phyloP scores from a whole-genome alignment of 495 filamentous ascomycete genomes.

The Friedmanniomyces simplex region DNA sequence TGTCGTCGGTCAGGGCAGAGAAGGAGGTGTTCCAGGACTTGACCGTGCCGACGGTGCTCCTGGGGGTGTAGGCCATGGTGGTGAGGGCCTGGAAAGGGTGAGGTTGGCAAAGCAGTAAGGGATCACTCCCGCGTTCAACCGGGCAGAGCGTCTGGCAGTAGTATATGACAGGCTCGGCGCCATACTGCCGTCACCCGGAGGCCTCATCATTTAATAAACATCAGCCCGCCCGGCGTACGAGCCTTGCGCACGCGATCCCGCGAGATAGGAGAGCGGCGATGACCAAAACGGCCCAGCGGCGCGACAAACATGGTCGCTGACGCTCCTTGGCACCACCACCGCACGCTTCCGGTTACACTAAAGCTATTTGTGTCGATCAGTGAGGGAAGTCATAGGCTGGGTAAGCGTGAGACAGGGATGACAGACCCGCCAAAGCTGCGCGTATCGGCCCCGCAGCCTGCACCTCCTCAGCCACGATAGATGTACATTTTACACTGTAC shows the following conservation, averaged over 20 bases:
- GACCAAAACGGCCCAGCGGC: not conserved
- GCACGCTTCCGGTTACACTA: slow-evolving; percentile 3
- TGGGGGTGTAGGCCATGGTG: slow-evolving; percentile 16
- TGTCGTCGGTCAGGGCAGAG: slow-evolving; percentile 12
- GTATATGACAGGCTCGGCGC: slow-evolving; percentile 2
- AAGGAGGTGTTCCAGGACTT: slow-evolving; percentile 20
- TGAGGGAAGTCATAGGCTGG: not conserved
- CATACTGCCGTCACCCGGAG: not conserved
- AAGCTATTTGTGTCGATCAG: not conserved
- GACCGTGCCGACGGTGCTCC: slow-evolving; percentile 19
- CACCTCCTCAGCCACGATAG: not conserved
- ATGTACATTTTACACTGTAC: too few relatives aligned
- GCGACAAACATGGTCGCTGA: slow-evolving; percentile 4
- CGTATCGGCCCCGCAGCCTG: not conserved
- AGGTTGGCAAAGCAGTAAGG: not conserved
- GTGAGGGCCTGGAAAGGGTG: not conserved
- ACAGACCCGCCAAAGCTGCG: not conserved
- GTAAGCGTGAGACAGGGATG: not conserved
- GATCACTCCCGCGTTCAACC: not conserved
- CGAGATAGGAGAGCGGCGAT: slow-evolving; percentile 1
- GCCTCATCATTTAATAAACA: too few relatives aligned
- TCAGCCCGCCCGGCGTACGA: not conserved
- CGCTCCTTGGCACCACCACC: not conserved
- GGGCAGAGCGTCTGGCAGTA: not conserved
- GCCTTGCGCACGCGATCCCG: not conserved